Conservation (phyloP, 495 filamentous ascomycete species). For the Elaphomyces granulatus region DNA sequence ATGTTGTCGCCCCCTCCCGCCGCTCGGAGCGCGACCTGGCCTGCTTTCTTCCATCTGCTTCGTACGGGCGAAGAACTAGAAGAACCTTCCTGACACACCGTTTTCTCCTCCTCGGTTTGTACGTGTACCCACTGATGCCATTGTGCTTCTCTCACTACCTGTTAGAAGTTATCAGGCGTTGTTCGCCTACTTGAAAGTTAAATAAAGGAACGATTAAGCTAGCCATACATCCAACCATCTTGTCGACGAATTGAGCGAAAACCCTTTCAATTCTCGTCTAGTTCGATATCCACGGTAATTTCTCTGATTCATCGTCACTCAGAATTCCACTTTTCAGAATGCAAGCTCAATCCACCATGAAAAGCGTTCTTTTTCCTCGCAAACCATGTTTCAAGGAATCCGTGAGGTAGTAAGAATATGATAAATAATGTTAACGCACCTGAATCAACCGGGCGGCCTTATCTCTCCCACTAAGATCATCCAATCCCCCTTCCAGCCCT, state of each 20-base stretch:
- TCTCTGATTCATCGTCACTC: constrained; percentile 41
- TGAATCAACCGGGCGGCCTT: constrained; percentile 40
- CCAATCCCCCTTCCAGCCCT: not conserved
- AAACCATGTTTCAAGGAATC: too few species aligned
- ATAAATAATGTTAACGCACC: constrained; percentile 17
- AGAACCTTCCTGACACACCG: constrained; percentile 7
- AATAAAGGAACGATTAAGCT: too few species aligned
- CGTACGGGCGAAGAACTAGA: constrained; percentile 28
- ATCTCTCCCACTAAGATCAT: constrained; percentile 1
- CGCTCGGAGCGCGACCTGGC: constrained; percentile 57
- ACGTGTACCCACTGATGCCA: constrained; percentile 1
- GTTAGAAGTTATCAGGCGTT: too few species aligned
- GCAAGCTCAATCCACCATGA: too few species aligned
- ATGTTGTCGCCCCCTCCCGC: constrained; percentile 44
- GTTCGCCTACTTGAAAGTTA: too few species aligned
- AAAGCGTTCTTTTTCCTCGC: too few species aligned
- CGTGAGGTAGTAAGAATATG: too few species aligned
- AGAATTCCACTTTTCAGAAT: too few species aligned
- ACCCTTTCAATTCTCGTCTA: constrained; percentile 47
- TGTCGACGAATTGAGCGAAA: constrained; percentile 48
- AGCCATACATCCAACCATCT: constrained; percentile 61
- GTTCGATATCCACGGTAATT: constrained; percentile 57
- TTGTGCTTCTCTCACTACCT: constrained; percentile 20
- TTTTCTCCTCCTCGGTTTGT: constrained; percentile 7
- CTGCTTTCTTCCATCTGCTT: constrained; percentile 60